A percentile compares a stretch with the other conserved stretches of the same genome.
phyloP scores from a whole-genome alignment of 768 basidiomycete species.

The Peribolospora baueri region DNA sequence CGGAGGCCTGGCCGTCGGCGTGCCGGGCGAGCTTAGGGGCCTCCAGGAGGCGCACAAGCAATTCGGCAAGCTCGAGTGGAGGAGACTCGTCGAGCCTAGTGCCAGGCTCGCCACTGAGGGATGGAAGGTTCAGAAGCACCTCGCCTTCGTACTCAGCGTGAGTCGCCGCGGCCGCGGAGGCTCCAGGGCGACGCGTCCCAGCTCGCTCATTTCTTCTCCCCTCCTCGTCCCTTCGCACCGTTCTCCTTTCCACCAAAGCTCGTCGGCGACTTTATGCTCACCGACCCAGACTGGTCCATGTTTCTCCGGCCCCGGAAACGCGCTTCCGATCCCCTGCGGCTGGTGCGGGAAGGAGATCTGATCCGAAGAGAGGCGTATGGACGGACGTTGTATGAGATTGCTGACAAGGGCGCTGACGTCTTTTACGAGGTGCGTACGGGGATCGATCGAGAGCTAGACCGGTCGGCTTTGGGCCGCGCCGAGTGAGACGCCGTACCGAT shows the following conservation, averaged over 20 bases:
- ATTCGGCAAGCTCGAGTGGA: slow-evolving; percentile 54
- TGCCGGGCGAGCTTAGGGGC: slow-evolving; percentile 76
- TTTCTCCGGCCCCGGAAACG: slow-evolving; percentile 60
- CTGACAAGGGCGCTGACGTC: slow-evolving; percentile 46
- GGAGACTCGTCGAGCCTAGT: slow-evolving; percentile 46
- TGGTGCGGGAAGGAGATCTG: slow-evolving; percentile 41
- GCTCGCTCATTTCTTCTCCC: neutral
- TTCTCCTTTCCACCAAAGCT: neutral
- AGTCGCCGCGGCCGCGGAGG: too few species aligned
- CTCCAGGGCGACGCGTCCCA: neutral
- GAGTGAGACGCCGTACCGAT: slow-evolving; percentile 5
- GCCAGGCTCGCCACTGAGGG: slow-evolving; percentile 42
- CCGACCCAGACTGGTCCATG: slow-evolving; percentile 44
- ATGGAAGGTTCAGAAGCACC: slow-evolving; percentile 29
- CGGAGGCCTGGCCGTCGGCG: slow-evolving; percentile 68
- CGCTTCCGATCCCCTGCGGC: slow-evolving; percentile 18
- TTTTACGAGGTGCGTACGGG: slow-evolving; percentile 42
- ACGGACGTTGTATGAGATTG: slow-evolving; percentile 46
- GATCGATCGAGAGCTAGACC: too few species aligned
- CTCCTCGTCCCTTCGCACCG: too few species aligned
- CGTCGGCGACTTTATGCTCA: slow-evolving; percentile 29
- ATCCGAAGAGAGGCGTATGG: slow-evolving; percentile 53
- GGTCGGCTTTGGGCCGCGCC: neutral
- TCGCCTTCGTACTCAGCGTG: neutral
- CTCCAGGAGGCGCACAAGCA: slow-evolving; percentile 55